Evolutionary conservation across 768 basidiomycete genomes (phyloP), one percentile per base, ranked within the genome.

Genomic region (Hydnomerulius pinastri): DNA sequence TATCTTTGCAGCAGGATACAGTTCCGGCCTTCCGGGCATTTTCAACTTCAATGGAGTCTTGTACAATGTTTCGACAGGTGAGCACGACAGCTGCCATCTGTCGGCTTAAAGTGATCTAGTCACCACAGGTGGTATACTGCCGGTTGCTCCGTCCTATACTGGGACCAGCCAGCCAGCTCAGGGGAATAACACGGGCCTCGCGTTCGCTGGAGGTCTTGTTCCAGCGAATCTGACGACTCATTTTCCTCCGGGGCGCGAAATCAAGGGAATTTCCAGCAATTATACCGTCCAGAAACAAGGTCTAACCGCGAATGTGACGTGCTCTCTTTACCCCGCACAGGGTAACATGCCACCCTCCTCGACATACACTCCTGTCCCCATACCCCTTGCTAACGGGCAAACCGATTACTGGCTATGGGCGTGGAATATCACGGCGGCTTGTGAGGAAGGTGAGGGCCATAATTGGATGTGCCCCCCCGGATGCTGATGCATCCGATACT

Each of bases 271-370:
- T n/a, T 15, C 12, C 17, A 43, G n/a, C 18, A 49, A 40, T 32
- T 54, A 18, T 12, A 24, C 33, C 4, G 1, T 54, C 7, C 4
- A 40, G 4, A 47, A 49, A 27, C 53, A 54, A 15, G 53, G 48
- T 25, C 37, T 54, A 1, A 54, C 48, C 7, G 53, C 53, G n/a
- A 23, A 54, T n/a, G 48, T 54, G 32, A 42, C 38, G 0, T 54
- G 53, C 27, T 17, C 35, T 12, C 35, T 35, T 4, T 5, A 10
- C 10, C 2, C 4, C 12, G 17, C 33, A 9, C 9, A 17, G n/a
- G 18, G 13, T 4, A 3, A 8, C 15, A 20, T 41, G 5, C 21
- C 17, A 4, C n/a, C 27, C 3, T 17, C 21, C 8, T 28, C 27
- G 10, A n/a, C n/a, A n/a, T n/a, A 17, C 20, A 15, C 50, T 28